These are phyloP conservation scores for Strobilomyces echinocephalus DNA, from an alignment of 768 basidiomycete species.

Conservation along the genomic window DNA sequence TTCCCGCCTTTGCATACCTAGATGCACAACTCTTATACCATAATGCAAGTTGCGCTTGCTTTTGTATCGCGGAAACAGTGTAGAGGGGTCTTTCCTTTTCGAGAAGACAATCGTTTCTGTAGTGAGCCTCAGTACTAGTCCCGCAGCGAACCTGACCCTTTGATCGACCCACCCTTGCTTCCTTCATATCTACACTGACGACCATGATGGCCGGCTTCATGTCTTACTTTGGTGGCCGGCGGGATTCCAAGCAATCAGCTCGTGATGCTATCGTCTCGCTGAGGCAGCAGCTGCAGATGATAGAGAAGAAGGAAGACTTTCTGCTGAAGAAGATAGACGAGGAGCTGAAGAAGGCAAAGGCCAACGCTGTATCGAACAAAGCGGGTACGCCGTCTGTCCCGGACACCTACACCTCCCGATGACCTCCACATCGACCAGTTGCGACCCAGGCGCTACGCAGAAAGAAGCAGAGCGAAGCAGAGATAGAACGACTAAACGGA, in stretches of 20 bases:
- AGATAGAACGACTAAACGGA: slow-evolving; percentile 81
- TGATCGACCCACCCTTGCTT: background rate
- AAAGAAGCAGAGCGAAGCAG: slow-evolving; percentile 86
- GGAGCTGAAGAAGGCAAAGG: slow-evolving; percentile 84
- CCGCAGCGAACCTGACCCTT: slow-evolving; percentile 11
- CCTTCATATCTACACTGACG: background rate
- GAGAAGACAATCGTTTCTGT: slow-evolving; percentile 10
- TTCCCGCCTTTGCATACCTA: slow-evolving; percentile 23
- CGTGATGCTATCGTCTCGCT: slow-evolving; percentile 91
- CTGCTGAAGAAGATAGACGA: slow-evolving; percentile 96
- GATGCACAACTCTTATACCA: slow-evolving; percentile 26
- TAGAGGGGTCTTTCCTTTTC: slow-evolving; percentile 26
- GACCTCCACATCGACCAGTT: slow-evolving; percentile 40
- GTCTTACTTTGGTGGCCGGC: slow-evolving; percentile 83
- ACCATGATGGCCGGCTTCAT: slow-evolving; percentile 72
- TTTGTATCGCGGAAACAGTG: background rate
- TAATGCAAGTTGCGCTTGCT: slow-evolving; percentile 13
- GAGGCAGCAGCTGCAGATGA: slow-evolving; percentile 90
- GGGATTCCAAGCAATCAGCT: slow-evolving; percentile 79
- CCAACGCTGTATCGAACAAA: slow-evolving; percentile 93
- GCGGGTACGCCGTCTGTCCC: slow-evolving; percentile 53
- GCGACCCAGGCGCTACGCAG: slow-evolving; percentile 87
- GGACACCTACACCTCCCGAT: background rate
- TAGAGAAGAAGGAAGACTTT: slow-evolving; percentile 99
- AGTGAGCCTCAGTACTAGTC: slow-evolving; percentile 5